phyloP scores from a whole-genome alignment of 805 yeast genomes.

The Candida hungchunana region DNA sequence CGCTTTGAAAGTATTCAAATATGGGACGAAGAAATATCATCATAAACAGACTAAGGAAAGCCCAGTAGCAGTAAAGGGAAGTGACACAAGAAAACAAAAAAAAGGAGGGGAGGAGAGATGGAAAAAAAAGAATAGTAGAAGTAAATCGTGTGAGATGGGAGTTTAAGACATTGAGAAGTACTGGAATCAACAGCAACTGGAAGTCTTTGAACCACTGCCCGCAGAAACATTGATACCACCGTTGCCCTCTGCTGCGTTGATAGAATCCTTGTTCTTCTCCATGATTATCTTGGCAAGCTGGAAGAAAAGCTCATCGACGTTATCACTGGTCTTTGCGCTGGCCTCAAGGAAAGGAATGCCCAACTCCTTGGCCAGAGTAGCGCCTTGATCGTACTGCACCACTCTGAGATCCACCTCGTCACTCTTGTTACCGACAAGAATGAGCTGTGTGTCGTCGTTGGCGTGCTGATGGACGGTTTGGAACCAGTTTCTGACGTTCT shows the following conservation, averaged over 20 bases:
- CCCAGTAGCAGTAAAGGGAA: not conserved
- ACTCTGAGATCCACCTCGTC: conserved; percentile 87
- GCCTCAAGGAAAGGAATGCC: conserved; percentile 93
- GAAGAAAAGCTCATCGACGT: conserved; percentile 89
- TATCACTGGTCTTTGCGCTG: conserved; percentile 88
- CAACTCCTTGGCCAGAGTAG: conserved; percentile 77
- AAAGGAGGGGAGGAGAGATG: not conserved
- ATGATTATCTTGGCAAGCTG: conserved; percentile 83
- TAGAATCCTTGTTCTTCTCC: conserved; percentile 58
- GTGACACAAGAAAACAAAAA: not conserved
- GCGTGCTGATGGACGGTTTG: conserved; percentile 96
- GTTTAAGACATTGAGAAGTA: no score
- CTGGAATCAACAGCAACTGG: conserved; percentile 5
- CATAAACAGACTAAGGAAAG: no score
- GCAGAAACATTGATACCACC: conserved; percentile 24
- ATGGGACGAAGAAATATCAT: no score
- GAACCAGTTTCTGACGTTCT: conserved; percentile 91
- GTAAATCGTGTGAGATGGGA: no score
- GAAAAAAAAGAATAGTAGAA: not conserved
- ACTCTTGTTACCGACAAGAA: conserved; percentile 93
- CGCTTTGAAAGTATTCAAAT: no score
- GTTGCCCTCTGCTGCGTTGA: conserved; percentile 21
- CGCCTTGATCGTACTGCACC: conserved; percentile 87
- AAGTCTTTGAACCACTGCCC: conserved; percentile 6
- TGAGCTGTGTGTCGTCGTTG: conserved; percentile 89